These are phyloP conservation scores for Ceratocystis eucalypticola DNA, from an alignment of 2,329 filamentous ascomycete species.

Conservation along the genomic window DNA sequence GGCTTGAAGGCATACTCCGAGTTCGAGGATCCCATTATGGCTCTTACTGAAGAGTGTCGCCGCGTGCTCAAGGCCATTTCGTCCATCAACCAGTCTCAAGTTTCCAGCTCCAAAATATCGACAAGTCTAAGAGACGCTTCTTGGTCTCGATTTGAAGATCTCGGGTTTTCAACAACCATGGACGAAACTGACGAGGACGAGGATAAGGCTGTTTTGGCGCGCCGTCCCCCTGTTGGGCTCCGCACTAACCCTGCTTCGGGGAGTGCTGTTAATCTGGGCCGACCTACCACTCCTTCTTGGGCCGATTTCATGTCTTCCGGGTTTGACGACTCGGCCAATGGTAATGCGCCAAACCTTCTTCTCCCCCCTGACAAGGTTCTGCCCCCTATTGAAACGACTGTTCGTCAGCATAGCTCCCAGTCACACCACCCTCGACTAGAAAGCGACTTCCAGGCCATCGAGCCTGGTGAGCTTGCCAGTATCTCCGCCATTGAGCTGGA, in stretches of 20 bases:
- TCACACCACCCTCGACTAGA: constrained; percentile 66
- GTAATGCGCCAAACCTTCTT: constrained; percentile 46
- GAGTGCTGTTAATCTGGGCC: constrained; percentile 46
- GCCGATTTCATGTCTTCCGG: constrained; percentile 93
- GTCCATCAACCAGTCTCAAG: constrained; percentile 71
- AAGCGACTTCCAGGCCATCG: constrained; percentile 47
- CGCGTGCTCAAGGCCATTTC: constrained; percentile 83
- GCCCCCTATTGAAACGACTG: constrained; percentile 62
- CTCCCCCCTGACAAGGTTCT: constrained; percentile 86
- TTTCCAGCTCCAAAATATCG: constrained; percentile 55
- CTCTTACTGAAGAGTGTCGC: constrained; percentile 84
- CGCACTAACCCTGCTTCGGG: constrained; percentile 54
- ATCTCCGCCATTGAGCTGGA: constrained; percentile 78
- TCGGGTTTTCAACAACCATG: constrained; percentile 69
- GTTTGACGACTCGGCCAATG: constrained; percentile 63
- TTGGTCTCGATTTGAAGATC: constrained; percentile 93
- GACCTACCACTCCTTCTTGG: constrained; percentile 94
- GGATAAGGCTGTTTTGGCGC: constrained; percentile 36
- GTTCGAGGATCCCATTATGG: constrained; percentile 76
- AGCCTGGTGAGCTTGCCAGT: constrained; percentile 88
- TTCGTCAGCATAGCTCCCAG: constrained; percentile 71
- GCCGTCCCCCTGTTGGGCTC: constrained; percentile 34
- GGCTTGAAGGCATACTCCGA: constrained; percentile 76
- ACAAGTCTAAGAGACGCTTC: constrained; percentile 70
- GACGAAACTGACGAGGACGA: constrained; percentile 55